phyloP scores from a whole-genome alignment of 208 protist species.

The Spongospora subterranea region DNA sequence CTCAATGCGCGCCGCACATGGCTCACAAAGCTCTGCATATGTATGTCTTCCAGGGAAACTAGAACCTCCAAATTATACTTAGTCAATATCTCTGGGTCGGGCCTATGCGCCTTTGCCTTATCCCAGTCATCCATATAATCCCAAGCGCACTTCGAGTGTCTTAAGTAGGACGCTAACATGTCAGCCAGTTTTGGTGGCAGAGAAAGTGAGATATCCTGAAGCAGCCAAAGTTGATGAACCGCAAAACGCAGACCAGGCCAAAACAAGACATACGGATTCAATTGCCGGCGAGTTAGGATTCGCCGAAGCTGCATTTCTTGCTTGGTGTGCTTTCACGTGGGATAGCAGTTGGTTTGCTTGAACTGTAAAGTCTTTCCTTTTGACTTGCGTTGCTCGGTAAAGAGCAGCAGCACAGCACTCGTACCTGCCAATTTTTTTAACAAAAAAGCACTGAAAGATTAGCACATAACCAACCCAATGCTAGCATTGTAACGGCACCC shows the following conservation, averaged over 20 bases:
- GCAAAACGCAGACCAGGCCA: too few species aligned
- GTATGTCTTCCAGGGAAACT: not conserved
- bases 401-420: conserved; percentile 44
- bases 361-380: conserved; percentile 14
- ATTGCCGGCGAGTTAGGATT: not conserved
- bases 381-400: conserved; percentile 9
- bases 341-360: conserved; percentile 24
- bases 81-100: not conserved
- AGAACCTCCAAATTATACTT: conserved; percentile 32
- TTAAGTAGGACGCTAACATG: conserved; percentile 5
- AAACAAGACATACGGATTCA: too few species aligned
- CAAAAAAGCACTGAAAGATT: not conserved
- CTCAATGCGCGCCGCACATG: conserved; percentile 15
- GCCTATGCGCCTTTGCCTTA: conserved; percentile 22
- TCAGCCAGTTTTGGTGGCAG: not conserved
- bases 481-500: not conserved
- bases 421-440: conserved; percentile 26
- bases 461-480: not conserved
- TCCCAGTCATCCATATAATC: conserved; percentile 51
- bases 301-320: not conserved
- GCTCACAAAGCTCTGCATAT: not conserved
- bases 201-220: too few species aligned
- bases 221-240: too few species aligned
- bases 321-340: not conserved
- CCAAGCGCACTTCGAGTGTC: conserved; percentile 44